Evolutionary conservation across 179 eudicot genomes (phyloP), one percentile per base, ranked within the genome.

Genomic region (Drosera spatulata): DNA sequence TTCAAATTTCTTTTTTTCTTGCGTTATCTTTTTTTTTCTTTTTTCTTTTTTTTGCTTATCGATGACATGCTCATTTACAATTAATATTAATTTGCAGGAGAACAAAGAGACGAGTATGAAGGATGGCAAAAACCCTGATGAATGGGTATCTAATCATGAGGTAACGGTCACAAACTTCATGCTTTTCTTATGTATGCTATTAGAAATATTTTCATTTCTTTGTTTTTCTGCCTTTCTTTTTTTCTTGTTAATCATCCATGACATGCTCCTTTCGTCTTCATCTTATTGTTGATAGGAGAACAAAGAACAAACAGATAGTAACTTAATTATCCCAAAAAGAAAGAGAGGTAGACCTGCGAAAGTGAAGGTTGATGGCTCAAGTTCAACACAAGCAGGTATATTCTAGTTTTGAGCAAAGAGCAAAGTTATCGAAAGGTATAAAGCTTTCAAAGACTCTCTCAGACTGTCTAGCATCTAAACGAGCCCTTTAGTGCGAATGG

Each of bases 311-410:
- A 66, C 66, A 60, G 72, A 69, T 57, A 64, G 62, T 37, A 61
- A 69, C 71, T 70, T 53, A 22, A 64, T 64, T 51, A 66, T 46
- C 64, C 72, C 62, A 53, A 78, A 71, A 62, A 71, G 77, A 64
- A 78, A 71, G 74, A 71, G 77, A 69, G 77, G 77, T 50, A 69
- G 82, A 58, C 82, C 82, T 15, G 71, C 68, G 39, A 75, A 75
- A 68, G 64, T 56, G 9, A 67, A 38, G 22, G 51, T 37, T 70
- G 73, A 63, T 51, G 58, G 70, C 68, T 55, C 63, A 59, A 65
- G 42, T 37, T 14, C 50, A 39, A 55, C 59, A 39, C 60, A 53
- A 52, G 61, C 70, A 68, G 82, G 79, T 74, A 73, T 56, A 61
- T 61, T 42, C 9, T 41, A 13, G 48, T 45, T 45, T 15, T 38